These are phyloP conservation scores for Coemansia guatemalensis DNA, from an alignment of 192 early-diverging fungal species.

Conservation along the genomic window DNA sequence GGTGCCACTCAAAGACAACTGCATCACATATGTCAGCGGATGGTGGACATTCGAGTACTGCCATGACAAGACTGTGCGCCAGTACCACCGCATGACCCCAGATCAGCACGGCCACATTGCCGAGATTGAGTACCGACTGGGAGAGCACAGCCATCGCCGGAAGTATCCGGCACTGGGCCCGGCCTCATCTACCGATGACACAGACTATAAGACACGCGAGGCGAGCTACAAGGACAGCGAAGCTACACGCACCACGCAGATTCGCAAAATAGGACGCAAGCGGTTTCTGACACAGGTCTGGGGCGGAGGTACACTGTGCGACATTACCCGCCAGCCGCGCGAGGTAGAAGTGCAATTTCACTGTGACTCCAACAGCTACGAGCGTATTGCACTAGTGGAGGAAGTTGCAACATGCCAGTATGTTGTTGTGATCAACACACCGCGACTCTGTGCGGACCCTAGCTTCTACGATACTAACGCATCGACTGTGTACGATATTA, in stretches of 20 bases:
- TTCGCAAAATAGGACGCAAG: slow-evolving; percentile 46
- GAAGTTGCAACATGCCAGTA: slow-evolving; percentile 77
- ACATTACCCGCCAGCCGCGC: slow-evolving; percentile 67
- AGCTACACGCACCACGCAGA: slow-evolving; percentile 37
- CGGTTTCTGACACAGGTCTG: slow-evolving; percentile 71
- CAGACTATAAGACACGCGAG: not conserved
- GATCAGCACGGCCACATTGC: slow-evolving; percentile 29
- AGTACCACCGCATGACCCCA: slow-evolving; percentile 55
- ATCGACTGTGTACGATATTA: slow-evolving; percentile 57
- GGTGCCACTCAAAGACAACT: slow-evolving; percentile 38
- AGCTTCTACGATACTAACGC: slow-evolving; percentile 50
- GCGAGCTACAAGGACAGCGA: slow-evolving; percentile 5
- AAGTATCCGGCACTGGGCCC: slow-evolving; percentile 14
- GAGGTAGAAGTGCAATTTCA: slow-evolving; percentile 82
- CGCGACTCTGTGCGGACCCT: slow-evolving; percentile 66
- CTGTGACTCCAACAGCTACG: slow-evolving; percentile 61
- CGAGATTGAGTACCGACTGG: slow-evolving; percentile 46
- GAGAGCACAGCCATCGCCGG: slow-evolving; percentile 35
- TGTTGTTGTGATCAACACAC: slow-evolving; percentile 73
- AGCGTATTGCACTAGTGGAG: slow-evolving; percentile 63
- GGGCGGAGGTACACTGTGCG: slow-evolving; percentile 73
- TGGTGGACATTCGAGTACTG: slow-evolving; percentile 92
- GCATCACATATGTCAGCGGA: slow-evolving; percentile 53
- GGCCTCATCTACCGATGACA: not conserved
- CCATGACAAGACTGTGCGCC: slow-evolving; percentile 61